Conservation (phyloP, 2,329 filamentous ascomycete genomes). For the Bipolaris gigantea region DNA sequence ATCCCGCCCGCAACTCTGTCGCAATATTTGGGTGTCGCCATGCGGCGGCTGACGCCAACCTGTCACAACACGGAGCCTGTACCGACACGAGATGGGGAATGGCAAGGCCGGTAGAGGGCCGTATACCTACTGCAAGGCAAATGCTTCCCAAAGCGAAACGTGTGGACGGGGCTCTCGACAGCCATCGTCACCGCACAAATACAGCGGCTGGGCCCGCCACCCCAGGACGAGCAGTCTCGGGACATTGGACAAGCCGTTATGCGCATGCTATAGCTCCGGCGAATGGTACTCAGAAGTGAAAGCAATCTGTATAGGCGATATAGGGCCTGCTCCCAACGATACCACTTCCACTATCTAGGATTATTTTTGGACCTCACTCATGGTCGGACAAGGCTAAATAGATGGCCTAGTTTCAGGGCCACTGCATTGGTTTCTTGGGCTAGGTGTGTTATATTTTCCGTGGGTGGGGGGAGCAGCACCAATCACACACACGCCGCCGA, state of each 20-base stretch:
- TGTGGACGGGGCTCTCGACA: neutral
- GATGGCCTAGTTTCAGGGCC: slow-evolving; percentile 23
- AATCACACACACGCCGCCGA: neutral
- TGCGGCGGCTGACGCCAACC: slow-evolving; percentile 15
- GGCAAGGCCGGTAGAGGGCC: neutral
- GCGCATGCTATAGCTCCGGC: slow-evolving; percentile 28
- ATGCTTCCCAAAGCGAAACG: neutral
- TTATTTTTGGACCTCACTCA: slow-evolving; percentile 35
- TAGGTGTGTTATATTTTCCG: slow-evolving; percentile 34
- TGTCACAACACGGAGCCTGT: neutral
- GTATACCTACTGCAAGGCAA: neutral
- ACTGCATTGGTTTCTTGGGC: slow-evolving; percentile 21
- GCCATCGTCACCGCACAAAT: slow-evolving; percentile 13
- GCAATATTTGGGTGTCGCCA: slow-evolving; percentile 13
- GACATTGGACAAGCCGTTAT: slow-evolving; percentile 27
- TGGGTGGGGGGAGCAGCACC: slow-evolving; percentile 9
- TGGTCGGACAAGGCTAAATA: slow-evolving; percentile 34
- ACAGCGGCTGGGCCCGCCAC: slow-evolving; percentile 25
- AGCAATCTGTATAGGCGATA: slow-evolving; percentile 34
- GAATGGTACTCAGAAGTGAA: slow-evolving; percentile 37
- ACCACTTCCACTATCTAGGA: slow-evolving; percentile 35
- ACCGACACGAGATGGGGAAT: slow-evolving; percentile 2
- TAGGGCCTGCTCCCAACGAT: slow-evolving; percentile 41
- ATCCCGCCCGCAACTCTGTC: slow-evolving; percentile 40
- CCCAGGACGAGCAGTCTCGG: slow-evolving; percentile 19